Evolutionary conservation across 2,329 filamentous ascomycete genomes (phyloP).

Genomic region (Sarocladium brachiariae): DNA sequence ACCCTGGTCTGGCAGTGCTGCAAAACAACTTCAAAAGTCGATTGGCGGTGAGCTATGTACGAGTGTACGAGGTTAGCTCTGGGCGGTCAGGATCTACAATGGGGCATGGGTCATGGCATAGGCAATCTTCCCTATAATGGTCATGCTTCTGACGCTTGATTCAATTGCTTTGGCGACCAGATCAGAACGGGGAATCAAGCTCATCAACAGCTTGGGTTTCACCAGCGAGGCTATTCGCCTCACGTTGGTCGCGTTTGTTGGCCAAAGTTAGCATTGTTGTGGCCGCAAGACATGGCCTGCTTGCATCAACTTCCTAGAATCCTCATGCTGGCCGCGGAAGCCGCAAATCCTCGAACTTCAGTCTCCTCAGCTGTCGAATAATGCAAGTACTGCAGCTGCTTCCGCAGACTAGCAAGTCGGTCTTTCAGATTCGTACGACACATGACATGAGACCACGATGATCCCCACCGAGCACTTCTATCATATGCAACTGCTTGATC

Average conservation of each 20-base stretch:
- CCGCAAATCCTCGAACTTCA: not conserved
- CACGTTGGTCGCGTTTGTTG: not conserved
- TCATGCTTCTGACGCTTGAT: not conserved
- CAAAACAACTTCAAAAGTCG: not conserved
- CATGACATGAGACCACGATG: no score
- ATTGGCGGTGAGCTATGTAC: slow-evolving; percentile 6
- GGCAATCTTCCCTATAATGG: not conserved
- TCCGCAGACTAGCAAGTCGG: no score
- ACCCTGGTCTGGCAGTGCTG: not conserved
- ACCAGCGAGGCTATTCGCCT: not conserved
- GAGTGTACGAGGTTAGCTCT: not conserved
- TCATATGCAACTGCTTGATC: not conserved
- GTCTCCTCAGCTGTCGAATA: no score
- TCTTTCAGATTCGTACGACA: no score
- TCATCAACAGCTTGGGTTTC: not conserved
- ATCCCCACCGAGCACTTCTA: not conserved
- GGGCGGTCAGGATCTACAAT: not conserved
- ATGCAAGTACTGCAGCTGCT: no score
- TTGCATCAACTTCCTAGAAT: not conserved
- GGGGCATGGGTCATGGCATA: not conserved
- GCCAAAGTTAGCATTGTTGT: not conserved
- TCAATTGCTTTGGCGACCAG: not conserved
- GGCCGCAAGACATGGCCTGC: not conserved
- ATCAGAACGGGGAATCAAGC: not conserved
- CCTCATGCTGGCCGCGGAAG: not conserved